These are phyloP conservation scores for Dactylis glomerata DNA, from an alignment of 176 grass and related monocot genomes.

Conservation along the genomic window DNA sequence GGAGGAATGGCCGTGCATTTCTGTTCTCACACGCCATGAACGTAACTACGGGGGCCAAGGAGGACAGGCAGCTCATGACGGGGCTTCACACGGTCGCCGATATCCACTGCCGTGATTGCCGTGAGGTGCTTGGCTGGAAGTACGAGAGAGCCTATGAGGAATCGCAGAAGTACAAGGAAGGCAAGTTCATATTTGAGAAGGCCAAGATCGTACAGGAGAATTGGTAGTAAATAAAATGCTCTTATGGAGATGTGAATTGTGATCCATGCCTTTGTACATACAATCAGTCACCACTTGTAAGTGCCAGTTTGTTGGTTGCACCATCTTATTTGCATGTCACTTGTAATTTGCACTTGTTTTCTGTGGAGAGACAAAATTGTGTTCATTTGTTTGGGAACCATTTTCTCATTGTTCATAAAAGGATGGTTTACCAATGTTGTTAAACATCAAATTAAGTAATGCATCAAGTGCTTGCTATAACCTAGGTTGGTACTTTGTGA, in stretches of 20 bases:
- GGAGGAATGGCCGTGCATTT: neutral
- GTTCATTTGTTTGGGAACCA: neutral
- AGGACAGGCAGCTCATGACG: neutral
- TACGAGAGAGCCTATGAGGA: slow-evolving; percentile 11
- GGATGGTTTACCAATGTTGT: neutral
- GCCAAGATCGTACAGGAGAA: neutral
- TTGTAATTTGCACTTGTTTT: neutral
- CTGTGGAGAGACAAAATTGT: neutral
- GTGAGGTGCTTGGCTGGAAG: neutral
- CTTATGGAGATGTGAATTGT: neutral
- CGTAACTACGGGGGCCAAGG: neutral
- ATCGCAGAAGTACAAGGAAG: slow-evolving; percentile 6
- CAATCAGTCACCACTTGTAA: neutral
- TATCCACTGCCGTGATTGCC: neutral
- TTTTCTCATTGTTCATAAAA: neutral
- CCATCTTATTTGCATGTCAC: neutral
- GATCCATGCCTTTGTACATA: neutral
- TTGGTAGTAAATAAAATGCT: neutral
- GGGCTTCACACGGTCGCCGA: neutral
- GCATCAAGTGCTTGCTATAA: neutral
- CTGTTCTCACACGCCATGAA: neutral
- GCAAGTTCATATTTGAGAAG: slow-evolving; percentile 4
- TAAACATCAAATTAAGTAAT: neutral
- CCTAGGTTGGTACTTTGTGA: neutral
- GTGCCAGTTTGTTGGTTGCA: neutral